Base-by-base conservation (phyloP, 1,139 yeast species). In the Kodamaea anthophila region DNA sequence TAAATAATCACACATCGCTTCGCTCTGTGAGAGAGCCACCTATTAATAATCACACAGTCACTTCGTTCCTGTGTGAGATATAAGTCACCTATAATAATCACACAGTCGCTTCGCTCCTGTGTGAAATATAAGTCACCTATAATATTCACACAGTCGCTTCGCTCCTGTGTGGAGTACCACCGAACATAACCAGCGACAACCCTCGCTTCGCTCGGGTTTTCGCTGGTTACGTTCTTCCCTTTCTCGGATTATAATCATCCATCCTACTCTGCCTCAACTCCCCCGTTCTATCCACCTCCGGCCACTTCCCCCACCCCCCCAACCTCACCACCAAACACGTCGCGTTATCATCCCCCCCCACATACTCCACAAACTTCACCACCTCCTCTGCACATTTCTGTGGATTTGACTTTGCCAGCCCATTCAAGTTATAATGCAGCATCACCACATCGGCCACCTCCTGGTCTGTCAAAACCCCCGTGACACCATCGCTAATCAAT, bases 241-340 rank as follows among this genome's bases (percentile, higher is more conserved):
- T 58, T 33, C 71, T 55, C 9, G 73, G 71, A 29, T 53, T 51
- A 36, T 42, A 62, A 36, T 68, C 75, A 37, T 65, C 68, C 55
- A 88, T 65, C 43, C 86, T 66, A 35, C 80, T 78, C 51, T 83
- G 95, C 41, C 97, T 68, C 32, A 77, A 55, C 29, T 70, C 74
- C 2, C 95, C 96, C 0, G 96, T 86, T 29, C 94, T 62, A 58
- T 91, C 97, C 9, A 64, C 47, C 37, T 71, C 59, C 5, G 91
- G 91, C 96, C 97, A 91, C 33, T 75, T 70, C 9, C 95, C 96
- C 98, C 98, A 91, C 5, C 96, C 96, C 24, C 73, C 70, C 34
- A 91, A 60, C 34, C 94, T 63, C 3, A 91, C 58, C 9, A 91
- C 86, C 40, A 83, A 47, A 49, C 96, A 86, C 1, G 96, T 86